phyloP scores from a whole-genome alignment of 2,329 filamentous ascomycete genomes.

The Akanthomyces lecanii region DNA sequence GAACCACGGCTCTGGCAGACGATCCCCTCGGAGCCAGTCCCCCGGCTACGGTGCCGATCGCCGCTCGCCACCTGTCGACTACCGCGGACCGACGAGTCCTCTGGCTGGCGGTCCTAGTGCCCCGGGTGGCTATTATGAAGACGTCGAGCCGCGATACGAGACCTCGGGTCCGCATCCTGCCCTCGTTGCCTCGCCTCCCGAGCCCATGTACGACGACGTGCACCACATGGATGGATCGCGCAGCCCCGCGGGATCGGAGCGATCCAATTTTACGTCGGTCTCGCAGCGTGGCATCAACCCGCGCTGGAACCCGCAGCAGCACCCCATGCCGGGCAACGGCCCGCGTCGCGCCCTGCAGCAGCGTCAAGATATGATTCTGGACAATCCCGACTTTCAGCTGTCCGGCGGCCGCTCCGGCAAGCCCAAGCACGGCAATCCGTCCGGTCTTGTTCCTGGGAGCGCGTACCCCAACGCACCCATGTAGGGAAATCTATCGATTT shows the following conservation, averaged over 20 bases:
- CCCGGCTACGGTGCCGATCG: constrained; percentile 34
- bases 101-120: constrained; percentile 29
- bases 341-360: constrained; percentile 47
- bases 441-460: constrained; percentile 49
- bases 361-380: constrained; percentile 69
- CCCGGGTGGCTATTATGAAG: constrained; percentile 73
- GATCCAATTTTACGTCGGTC: constrained; percentile 83
- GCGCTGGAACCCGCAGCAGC: constrained; percentile 64
- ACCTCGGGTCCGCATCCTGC: constrained; percentile 22
- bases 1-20: constrained; percentile 43
- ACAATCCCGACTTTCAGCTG: constrained; percentile 84
- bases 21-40: constrained; percentile 43
- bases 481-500: constrained; percentile 16
- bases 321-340: constrained; percentile 39
- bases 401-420: constrained; percentile 40
- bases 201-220: constrained; percentile 58
- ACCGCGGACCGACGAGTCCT: constrained; percentile 32
- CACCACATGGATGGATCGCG: constrained; percentile 52
- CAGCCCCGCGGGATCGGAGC: constrained; percentile 73
- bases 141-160: constrained; percentile 82
- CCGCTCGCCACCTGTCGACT: constrained; percentile 32
- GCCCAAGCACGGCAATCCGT: constrained; percentile 23
- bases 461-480: constrained; percentile 44
- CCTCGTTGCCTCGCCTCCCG: constrained; percentile 28
- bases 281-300: constrained; percentile 87